Evolutionary conservation across 2,329 filamentous ascomycete species (phyloP).

Genomic region (Colletotrichum camelliae): DNA sequence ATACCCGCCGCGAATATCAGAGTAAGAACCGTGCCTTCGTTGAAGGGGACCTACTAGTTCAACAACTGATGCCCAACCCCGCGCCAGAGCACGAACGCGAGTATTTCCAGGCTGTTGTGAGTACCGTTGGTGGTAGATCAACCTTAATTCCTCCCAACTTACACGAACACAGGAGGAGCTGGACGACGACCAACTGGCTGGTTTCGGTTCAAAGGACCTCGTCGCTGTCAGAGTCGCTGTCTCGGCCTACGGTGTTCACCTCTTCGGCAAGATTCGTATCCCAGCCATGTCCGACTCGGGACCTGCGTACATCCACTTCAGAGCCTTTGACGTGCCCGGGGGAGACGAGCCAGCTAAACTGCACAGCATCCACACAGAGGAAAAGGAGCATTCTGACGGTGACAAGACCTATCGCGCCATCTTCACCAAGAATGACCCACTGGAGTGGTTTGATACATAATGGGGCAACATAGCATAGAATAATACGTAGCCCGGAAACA

Average conservation of each 20-base stretch:
- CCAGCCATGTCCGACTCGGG: constrained; percentile 42
- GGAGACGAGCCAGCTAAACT: constrained; percentile 44
- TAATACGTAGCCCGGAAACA: neutral
- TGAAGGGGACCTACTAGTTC: neutral
- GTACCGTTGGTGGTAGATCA: neutral
- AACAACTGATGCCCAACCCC: neutral
- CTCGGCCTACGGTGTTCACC: constrained; percentile 52
- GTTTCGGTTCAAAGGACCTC: constrained; percentile 44
- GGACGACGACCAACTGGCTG: constrained; percentile 41
- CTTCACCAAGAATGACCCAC: constrained; percentile 48
- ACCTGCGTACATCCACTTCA: constrained; percentile 52
- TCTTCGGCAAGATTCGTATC: constrained; percentile 55
- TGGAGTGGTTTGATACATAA: constrained; percentile 60
- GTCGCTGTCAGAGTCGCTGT: constrained; percentile 48
- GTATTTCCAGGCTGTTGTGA: constrained; percentile 57
- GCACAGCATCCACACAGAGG: constrained; percentile 54
- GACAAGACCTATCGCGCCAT: constrained; percentile 50
- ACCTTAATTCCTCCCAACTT: constrained; percentile 13
- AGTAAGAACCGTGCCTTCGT: constrained; percentile 33
- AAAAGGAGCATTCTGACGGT: constrained; percentile 46
- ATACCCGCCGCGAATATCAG: constrained; percentile 50
- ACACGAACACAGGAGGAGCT: constrained; percentile 31
- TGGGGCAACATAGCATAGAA: neutral
- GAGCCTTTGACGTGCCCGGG: constrained; percentile 43
- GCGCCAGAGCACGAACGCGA: constrained; percentile 57